phyloP scores from a whole-genome alignment of 2,329 filamentous ascomycete genomes.

The Phialophora expanda region DNA sequence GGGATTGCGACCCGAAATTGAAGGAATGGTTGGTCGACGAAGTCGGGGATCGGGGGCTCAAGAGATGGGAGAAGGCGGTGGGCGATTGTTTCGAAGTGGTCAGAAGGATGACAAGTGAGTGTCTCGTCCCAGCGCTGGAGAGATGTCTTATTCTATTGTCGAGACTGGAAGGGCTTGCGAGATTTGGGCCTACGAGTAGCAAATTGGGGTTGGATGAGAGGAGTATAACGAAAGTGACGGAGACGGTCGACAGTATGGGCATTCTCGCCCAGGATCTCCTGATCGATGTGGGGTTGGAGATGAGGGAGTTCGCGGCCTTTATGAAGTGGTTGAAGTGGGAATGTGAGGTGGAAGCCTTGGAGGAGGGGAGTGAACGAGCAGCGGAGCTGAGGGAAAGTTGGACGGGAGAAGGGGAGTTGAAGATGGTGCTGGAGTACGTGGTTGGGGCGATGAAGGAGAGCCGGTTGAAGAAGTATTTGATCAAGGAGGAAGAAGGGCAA shows the following conservation, averaged over 20 bases:
- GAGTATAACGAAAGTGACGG: conserved; percentile 63
- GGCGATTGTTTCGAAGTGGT: conserved; percentile 77
- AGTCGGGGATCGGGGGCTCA: conserved; percentile 80
- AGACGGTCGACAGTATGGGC: conserved; percentile 75
- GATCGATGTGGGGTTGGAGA: conserved; percentile 73
- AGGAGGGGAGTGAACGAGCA: conserved; percentile 61
- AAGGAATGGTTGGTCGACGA: conserved; percentile 89
- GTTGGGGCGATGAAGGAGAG: conserved; percentile 48
- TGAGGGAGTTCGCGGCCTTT: conserved; percentile 77
- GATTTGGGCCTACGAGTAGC: conserved; percentile 72
- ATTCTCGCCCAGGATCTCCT: conserved; percentile 76
- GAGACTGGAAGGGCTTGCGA: conserved; percentile 80
- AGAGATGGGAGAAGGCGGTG: conserved; percentile 92
- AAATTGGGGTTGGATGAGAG: conserved; percentile 70
- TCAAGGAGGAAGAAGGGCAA: conserved; percentile 39
- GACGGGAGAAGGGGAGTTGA: conserved; percentile 65
- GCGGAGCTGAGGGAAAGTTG: conserved; percentile 75
- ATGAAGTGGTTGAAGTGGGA: conserved; percentile 82
- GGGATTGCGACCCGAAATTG: conserved; percentile 74
- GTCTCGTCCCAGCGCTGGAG: conserved; percentile 85
- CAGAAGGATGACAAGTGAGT: conserved; percentile 79
- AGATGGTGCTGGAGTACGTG: conserved; percentile 77
- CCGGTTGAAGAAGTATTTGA: conserved; percentile 45
- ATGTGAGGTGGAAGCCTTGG: conserved; percentile 75
- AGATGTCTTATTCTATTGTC: conserved; percentile 80